A percentile compares a stretch with the other conserved stretches of the same genome.
phyloP scores from a whole-genome alignment of 768 basidiomycete genomes.

The Postia placenta region DNA sequence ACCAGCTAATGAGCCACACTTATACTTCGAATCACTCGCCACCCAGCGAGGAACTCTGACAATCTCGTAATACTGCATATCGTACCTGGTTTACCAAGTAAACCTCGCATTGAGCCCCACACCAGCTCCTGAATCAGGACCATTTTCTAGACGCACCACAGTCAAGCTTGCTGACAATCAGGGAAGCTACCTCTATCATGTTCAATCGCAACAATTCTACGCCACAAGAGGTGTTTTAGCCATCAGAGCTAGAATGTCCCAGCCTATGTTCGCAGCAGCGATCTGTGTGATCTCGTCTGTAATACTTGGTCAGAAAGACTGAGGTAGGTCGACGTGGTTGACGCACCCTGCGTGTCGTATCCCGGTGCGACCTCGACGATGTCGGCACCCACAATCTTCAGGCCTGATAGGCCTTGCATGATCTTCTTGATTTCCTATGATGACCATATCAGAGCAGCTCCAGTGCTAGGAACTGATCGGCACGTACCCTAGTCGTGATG shows the following conservation, averaged over 20 bases:
- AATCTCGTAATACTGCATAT: too few relatives aligned
- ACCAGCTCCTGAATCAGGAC: too few relatives aligned
- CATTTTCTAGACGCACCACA: too few relatives aligned
- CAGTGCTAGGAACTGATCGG: background rate
- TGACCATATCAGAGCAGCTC: slow-evolving; percentile 10
- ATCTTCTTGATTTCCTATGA: slow-evolving; percentile 29
- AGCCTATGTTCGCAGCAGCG: slow-evolving; percentile 29
- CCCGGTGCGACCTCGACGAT: slow-evolving; percentile 22
- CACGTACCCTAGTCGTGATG: slow-evolving; percentile 25
- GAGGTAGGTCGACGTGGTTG: background rate
- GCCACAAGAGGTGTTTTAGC: slow-evolving; percentile 23
- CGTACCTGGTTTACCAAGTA: too few relatives aligned
- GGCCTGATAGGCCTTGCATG: slow-evolving; percentile 26
- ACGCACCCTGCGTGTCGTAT: slow-evolving; percentile 23
- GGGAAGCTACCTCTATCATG: too few relatives aligned
- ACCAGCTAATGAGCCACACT: too few relatives aligned
- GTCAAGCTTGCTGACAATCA: too few relatives aligned
- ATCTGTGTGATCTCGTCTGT: slow-evolving; percentile 28
- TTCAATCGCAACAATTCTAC: too few relatives aligned
- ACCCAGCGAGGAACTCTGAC: too few relatives aligned
- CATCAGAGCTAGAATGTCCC: slow-evolving; percentile 27
- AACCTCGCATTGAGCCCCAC: too few relatives aligned
- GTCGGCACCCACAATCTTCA: slow-evolving; percentile 32
- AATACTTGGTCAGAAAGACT: background rate
- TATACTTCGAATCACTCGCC: too few relatives aligned